A percentile compares a stretch with the other conserved stretches of the same genome.
phyloP scores from a whole-genome alignment of 768 basidiomycete genomes.

The Lactarius deliciosus region DNA sequence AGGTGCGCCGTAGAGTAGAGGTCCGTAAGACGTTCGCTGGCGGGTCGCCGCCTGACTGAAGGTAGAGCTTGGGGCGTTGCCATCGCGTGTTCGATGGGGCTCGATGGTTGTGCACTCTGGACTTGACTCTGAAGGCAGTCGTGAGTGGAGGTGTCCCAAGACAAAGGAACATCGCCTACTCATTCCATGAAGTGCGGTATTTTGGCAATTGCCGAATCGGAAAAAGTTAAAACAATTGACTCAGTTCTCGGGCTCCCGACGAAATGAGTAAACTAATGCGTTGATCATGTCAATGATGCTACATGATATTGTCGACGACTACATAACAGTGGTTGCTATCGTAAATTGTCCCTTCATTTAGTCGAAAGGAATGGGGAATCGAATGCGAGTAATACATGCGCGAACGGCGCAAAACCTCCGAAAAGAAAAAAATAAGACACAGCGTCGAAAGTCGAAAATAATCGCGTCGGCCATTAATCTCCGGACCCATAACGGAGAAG shows the following conservation, averaged over 20 bases:
- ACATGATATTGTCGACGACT: constrained; percentile 2
- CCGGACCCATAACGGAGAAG: neutral
- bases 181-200: neutral
- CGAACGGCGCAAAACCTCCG: neutral
- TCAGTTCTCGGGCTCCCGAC: neutral
- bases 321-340: neutral
- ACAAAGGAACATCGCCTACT: too few species aligned
- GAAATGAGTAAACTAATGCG: neutral
- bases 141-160: too few species aligned
- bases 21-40: neutral
- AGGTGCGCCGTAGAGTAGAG: too few species aligned
- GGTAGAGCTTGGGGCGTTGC: too few species aligned
- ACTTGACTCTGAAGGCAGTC: neutral
- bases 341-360: neutral
- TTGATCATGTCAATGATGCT: neutral
- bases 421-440: neutral
- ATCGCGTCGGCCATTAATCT: neutral
- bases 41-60: too few species aligned
- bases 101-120: neutral
- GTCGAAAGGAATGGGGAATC: neutral
- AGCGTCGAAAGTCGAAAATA: neutral
- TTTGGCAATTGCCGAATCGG: neutral
- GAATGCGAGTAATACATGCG: neutral
- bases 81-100: too few species aligned
- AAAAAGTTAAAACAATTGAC: neutral